Percentiles rank a stretch among this genome's conserved stretches.
phyloP scores from a whole-genome alignment of 2,329 filamentous ascomycete genomes.

The Alternaria infectoria region DNA sequence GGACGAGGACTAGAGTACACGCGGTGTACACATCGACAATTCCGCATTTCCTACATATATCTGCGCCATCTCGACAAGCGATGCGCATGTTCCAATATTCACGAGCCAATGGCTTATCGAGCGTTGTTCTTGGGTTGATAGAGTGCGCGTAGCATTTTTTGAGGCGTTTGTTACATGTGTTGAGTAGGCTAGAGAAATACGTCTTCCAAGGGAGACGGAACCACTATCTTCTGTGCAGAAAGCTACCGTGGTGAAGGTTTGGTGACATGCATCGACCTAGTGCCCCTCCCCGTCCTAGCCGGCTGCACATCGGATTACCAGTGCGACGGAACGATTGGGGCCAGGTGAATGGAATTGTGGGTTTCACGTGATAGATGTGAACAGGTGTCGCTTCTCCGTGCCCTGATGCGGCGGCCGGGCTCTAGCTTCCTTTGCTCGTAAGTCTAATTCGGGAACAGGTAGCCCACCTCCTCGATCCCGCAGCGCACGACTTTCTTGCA shows the following conservation, averaged over 20 bases:
- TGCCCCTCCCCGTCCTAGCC: background rate
- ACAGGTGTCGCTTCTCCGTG: conserved; percentile 21
- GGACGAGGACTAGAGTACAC: conserved; percentile 38
- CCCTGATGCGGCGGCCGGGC: conserved; percentile 15
- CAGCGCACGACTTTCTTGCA: conserved; percentile 29
- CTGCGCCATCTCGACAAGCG: conserved; percentile 21
- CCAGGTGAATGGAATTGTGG: conserved; percentile 7
- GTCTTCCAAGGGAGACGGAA: conserved; percentile 3
- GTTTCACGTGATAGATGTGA: conserved; percentile 16
- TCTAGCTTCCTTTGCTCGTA: conserved; percentile 25
- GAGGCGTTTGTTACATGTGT: conserved; percentile 9
- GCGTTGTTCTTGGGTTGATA: conserved; percentile 32
- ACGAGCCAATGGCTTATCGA: conserved; percentile 24
- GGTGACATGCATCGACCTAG: background rate
- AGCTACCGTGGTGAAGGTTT: background rate
- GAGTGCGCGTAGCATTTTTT: conserved; percentile 36
- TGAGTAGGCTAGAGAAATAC: conserved; percentile 6
- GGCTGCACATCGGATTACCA: background rate
- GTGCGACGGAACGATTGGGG: background rate
- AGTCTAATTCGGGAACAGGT: conserved; percentile 35
- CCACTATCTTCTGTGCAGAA: background rate
- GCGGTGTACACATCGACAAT: conserved; percentile 12
- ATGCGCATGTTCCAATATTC: conserved; percentile 36
- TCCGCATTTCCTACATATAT: conserved; percentile 27
- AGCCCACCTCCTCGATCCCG: conserved; percentile 26